Conservation (phyloP, 2,329 filamentous ascomycete species). For the Talaromyces sp. region DNA sequence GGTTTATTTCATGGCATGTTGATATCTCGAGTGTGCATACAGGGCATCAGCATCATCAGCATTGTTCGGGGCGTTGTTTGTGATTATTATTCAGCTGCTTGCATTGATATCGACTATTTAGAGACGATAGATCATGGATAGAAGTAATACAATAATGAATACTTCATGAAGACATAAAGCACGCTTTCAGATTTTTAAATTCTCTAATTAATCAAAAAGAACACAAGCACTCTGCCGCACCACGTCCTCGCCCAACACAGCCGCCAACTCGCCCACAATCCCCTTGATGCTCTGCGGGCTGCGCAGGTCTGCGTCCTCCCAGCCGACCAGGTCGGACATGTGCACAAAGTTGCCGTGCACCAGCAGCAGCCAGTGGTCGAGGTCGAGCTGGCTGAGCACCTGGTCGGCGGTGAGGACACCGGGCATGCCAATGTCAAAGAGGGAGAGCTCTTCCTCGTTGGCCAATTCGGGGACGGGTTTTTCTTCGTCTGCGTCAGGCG, state of each 20-base stretch:
- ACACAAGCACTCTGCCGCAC: conserved; percentile 36
- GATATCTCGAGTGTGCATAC: neutral
- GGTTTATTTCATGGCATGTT: neutral
- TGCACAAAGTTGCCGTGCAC: conserved; percentile 37
- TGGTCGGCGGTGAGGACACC: conserved; percentile 39
- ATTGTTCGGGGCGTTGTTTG: neutral
- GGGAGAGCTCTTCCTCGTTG: conserved; percentile 37
- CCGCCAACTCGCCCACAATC: conserved; percentile 42
- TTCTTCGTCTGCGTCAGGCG: conserved; percentile 4
- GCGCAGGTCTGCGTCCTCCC: conserved; percentile 38
- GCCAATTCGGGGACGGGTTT: conserved; percentile 12
- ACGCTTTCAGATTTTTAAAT: no score
- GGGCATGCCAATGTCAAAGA: conserved; percentile 43
- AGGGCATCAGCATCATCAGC: neutral
- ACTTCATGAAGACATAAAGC: no score
- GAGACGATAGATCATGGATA: neutral
- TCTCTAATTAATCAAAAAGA: conserved; percentile 25
- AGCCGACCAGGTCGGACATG: conserved; percentile 43
- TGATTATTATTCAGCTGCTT: neutral
- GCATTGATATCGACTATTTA: neutral
- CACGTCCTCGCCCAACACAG: conserved; percentile 38
- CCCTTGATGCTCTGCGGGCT: conserved; percentile 42
- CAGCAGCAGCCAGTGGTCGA: conserved; percentile 40
- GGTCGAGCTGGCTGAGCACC: conserved; percentile 31
- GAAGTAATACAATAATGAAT: neutral